Conservation (phyloP, 179 eudicot species). For the Amaranthus tricolor region DNA sequence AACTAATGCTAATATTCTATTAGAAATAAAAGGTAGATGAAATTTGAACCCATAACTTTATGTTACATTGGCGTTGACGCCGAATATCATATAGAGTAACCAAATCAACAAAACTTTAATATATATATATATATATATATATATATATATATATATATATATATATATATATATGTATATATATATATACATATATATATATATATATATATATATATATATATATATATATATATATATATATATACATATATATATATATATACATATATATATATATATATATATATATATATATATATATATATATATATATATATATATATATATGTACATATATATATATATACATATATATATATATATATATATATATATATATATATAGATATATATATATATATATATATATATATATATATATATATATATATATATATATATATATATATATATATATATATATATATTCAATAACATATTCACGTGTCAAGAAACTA, state of each 20-base stretch:
- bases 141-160: neutral
- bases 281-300: neutral
- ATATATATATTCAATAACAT: neutral
- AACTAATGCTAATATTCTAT: no score
- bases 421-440: neutral
- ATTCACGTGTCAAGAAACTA: no score
- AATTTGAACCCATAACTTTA: no score
- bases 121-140: neutral
- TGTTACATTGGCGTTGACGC: no score
- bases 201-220: slow-evolving; percentile 4
- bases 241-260: neutral
- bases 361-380: slow-evolving; percentile 2
- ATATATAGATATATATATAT: no score
- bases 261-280: neutral
- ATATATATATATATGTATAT: neutral
- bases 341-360: neutral
- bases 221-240: slow-evolving; percentile 4
- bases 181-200: slow-evolving; percentile 1
- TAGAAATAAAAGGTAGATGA: no score
- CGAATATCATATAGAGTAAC: no score
- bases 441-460: neutral
- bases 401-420: neutral
- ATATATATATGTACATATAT: neutral
- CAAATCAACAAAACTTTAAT: no score
- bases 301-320: neutral